Evolutionary conservation across 2,329 filamentous ascomycete species (phyloP).

Genomic region (Trichoderma afroharzianum): DNA sequence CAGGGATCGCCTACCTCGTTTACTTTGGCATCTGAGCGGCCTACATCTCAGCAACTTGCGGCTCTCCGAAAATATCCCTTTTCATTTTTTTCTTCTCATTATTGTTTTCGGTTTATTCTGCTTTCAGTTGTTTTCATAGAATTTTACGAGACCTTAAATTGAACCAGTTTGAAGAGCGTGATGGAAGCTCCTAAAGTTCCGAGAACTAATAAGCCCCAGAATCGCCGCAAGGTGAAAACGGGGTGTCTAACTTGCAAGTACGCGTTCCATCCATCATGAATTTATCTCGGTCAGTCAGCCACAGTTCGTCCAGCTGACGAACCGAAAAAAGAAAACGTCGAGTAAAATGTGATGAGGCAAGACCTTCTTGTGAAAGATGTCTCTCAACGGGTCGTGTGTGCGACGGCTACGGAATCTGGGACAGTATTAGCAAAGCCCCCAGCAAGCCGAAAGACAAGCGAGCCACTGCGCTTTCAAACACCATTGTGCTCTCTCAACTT

Average conservation of each 20-base stretch:
- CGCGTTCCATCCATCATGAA: not conserved
- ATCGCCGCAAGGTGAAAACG: constrained; percentile 22
- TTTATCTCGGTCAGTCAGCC: too few species aligned
- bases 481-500: not conserved
- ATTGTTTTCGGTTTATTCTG: accelerated
- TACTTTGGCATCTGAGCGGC: not conserved
- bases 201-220: not conserved
- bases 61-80: not conserved
- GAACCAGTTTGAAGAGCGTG: not conserved
- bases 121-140: not conserved
- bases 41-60: not conserved
- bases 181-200: not conserved
- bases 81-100: not conserved
- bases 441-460: not conserved
- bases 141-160: not conserved
- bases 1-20: not conserved
- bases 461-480: not conserved
- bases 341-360: constrained; percentile 37
- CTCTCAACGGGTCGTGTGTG: constrained; percentile 20
- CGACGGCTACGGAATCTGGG: constrained; percentile 40
- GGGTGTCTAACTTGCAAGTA: constrained; percentile 34
- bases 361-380: constrained; percentile 25
- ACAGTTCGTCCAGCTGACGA: not conserved
- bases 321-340: constrained; percentile 10
- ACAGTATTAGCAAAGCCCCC: not conserved